Evolutionary conservation across 768 basidiomycete species (phyloP).

Genomic region (Agrocybe pediades): DNA sequence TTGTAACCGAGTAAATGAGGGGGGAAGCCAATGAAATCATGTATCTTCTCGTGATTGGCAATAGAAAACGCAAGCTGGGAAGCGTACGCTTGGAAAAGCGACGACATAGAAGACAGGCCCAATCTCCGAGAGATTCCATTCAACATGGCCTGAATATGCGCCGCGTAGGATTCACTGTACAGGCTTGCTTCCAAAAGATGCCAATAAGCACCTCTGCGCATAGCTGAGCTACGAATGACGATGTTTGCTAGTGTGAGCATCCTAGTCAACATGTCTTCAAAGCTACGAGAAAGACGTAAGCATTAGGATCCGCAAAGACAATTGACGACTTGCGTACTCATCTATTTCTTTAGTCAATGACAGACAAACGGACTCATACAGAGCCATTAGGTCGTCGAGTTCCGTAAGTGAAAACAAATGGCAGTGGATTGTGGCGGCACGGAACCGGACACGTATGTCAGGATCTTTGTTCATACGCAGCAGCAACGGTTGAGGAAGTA

Average conservation of each 20-base stretch:
- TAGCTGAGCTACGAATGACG: slow-evolving; percentile 75
- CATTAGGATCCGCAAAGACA: not conserved
- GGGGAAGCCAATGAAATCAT: slow-evolving; percentile 66
- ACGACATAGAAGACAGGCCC: slow-evolving; percentile 59
- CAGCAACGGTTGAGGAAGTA: slow-evolving; percentile 47
- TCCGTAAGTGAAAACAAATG: slow-evolving; percentile 56
- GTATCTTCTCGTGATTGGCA: slow-evolving; percentile 45
- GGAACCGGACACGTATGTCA: slow-evolving; percentile 86
- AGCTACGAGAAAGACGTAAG: slow-evolving; percentile 40
- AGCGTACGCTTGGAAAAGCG: slow-evolving; percentile 78
- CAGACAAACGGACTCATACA: slow-evolving; percentile 52
- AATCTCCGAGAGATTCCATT: slow-evolving; percentile 63
- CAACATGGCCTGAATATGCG: slow-evolving; percentile 54
- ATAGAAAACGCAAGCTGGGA: slow-evolving; percentile 76
- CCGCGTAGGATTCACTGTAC: slow-evolving; percentile 36
- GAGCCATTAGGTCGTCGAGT: slow-evolving; percentile 27
- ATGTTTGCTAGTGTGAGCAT: slow-evolving; percentile 73
- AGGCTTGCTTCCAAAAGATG: slow-evolving; percentile 77
- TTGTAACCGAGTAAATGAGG: slow-evolving; percentile 76
- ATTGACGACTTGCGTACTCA: slow-evolving; percentile 42
- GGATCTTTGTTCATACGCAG: slow-evolving; percentile 60
- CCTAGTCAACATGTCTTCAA: slow-evolving; percentile 76
- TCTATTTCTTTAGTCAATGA: slow-evolving; percentile 46
- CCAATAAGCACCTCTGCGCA: slow-evolving; percentile 85
- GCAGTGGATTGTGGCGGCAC: slow-evolving; percentile 62